Evolutionary conservation across 441 rosid species (phyloP), one percentile per base, ranked within the genome.

Genomic region (Adansonia grandidieri): DNA sequence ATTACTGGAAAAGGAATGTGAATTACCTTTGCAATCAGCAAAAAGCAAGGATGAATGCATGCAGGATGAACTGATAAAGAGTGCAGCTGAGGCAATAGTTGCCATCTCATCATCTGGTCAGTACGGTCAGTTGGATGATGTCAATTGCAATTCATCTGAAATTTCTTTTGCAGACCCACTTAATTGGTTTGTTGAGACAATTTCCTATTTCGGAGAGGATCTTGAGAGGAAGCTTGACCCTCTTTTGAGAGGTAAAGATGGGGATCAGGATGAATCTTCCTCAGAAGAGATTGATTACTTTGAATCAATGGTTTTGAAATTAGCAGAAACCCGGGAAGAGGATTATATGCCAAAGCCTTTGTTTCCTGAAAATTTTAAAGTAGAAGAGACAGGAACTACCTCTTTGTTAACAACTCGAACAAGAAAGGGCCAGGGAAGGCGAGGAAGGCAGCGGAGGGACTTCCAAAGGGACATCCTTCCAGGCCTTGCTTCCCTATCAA

Each of bases 401-500:
- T 54, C 75, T 8, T 56, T 70, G n/a, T 76, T 85, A 53, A 82
- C 84, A 9, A 85, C 80, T 78, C 84, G 91, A 24, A 82, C 93
- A 22, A 87, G 97, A 56, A 90, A 88, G 83, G 99, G 97, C 76
- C 94, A 89, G 73, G 90, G 89, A 74, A 88, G 96, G 85, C 87
- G 99, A 83, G 99, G 99, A 76, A 91, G 99, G 87, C 97, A 93
- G 77, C 87, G 92, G 70, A 89, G 98, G 89, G 99, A 96, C 86
- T 96, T 96, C 87, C 99, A 92, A 86, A 92, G 98, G 91, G 99
- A 96, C 85, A 91, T 92, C 82, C 99, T 96, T 81, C 99, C 98
- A 0, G 97, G 99, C 28, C 93, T 96, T 71, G 82, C 88, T 80
- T 96, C 98, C 67, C 84, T 96, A 44, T 92, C 99, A 4, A 89